Evolutionary conservation across 2,329 filamentous ascomycete genomes (phyloP), one percentile per base, ranked within the genome.

Genomic region (Nothophoma quercina): DNA sequence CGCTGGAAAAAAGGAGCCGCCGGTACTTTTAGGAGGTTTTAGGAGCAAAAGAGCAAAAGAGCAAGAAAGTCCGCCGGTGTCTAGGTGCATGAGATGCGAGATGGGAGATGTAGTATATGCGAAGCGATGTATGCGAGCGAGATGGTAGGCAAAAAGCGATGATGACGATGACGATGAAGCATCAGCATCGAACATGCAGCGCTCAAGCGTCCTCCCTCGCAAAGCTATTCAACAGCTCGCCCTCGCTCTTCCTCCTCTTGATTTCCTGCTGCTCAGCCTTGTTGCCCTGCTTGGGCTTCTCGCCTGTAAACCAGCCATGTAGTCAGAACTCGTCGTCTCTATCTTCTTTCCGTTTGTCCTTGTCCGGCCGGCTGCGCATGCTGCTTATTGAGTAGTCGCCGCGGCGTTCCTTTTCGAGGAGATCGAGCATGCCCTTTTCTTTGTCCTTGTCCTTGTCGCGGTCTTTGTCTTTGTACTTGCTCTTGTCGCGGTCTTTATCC

Each of bases 251-350:
- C 16, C 69, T 46, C 12, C 69, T 35, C 50, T 60, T 61, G 23
- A 72, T 43, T 38, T 72, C 69, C 13, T 62, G 55, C 39, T 30
- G 12, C 35, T 58, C 19, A 26, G 19, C 22, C 49, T 35, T 22
- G 46, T 44, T 15, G 35, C 32, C 7, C 7, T 19, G 19, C 46
- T 55, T 35, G 1, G 56, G 44, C 43, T 53, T 63, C 25, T 59
- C 58, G n/a, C 69, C 70, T 2, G 64, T 62, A 26, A 70, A 73
- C 70, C 68, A 72, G 34, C 68, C 69, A 68, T 70, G 62, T 64
- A 72, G 65, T 73, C 72, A 71, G 56, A 68, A 67, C 21, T 73
- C 67, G 15, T 68, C 68, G 28, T 65, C 65, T 4, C 43, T 33
- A 7, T 54, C 54, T 5, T 69, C 65, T 7, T 58, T 55, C 26